Conservation (phyloP, 768 basidiomycete species). For the Lentinula raphanica region DNA sequence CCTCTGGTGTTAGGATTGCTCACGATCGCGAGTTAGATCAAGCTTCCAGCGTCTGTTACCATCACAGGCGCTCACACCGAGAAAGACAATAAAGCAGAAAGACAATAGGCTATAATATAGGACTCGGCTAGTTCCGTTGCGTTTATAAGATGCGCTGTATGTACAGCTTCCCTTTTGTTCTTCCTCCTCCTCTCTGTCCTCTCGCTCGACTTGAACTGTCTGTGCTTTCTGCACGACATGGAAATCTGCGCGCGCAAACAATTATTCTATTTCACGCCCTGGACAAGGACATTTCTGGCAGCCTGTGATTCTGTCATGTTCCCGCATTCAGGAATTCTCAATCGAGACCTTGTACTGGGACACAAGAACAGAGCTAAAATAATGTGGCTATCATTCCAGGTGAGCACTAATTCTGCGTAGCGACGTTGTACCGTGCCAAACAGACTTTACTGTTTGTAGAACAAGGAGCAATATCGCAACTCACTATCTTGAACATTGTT, state of each 20-base stretch:
- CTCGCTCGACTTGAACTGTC: not conserved
- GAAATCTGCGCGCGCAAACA: not conserved
- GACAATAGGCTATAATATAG: too few species aligned
- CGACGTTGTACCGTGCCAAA: not conserved
- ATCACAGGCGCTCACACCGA: too few species aligned
- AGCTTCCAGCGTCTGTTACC: too few species aligned
- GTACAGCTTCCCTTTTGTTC: not conserved
- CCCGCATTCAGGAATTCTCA: not conserved
- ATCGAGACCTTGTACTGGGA: not conserved
- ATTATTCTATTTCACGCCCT: too few species aligned
- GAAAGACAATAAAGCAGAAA: conserved; percentile 3
- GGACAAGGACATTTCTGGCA: too few species aligned
- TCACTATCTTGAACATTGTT: not conserved
- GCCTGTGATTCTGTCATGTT: not conserved
- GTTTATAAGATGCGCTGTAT: not conserved
- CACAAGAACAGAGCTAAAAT: not conserved
- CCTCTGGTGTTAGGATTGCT: too few species aligned
- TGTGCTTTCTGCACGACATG: not conserved
- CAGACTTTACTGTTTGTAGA: not conserved
- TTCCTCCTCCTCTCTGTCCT: not conserved
- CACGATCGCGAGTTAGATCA: too few species aligned
- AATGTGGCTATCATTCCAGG: not conserved
- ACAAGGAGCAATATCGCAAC: too few species aligned
- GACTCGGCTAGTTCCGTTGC: not conserved
- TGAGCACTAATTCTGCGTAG: not conserved